Evolutionary conservation across 495 filamentous ascomycete genomes (phyloP), one percentile per base, ranked within the genome.

Genomic region (Trichocladium uniseriatum): DNA sequence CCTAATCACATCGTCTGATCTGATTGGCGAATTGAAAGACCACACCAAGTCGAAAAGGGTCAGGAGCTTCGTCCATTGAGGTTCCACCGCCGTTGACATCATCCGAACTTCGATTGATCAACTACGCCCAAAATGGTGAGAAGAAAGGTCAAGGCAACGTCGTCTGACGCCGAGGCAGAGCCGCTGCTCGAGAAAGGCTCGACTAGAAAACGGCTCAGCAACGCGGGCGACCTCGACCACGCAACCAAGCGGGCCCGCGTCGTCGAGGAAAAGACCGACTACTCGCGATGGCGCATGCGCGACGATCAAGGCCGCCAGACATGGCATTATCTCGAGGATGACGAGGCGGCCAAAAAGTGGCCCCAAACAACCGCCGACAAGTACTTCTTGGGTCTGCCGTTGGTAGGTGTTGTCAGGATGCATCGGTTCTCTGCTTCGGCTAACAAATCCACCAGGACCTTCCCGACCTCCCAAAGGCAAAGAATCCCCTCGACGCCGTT

Each of bases 321-420:
- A 19, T 98, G 92, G 92, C 81, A 87, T 43, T 97, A 97, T 60
- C 76, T 98, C 6, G 76, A 86, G 59, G 79, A 82, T 6, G 87
- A 94, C 42, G 78, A 87, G 49, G 79, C 86, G 38, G 60, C 73
- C 27, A 70, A 84, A 49, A 68, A 76, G 47, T 97, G 94, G 92
- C 89, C 90, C 13, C 90, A 95, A 63, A 81, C 79, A 15, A 69
- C 67, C 36, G 86, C 87, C 18, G 92, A 98, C 57, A 94, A 86
- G 62, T 90, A 87, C 60, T 83, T 79, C 55, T 67, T 98, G 19
- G 87, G 87, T 14, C 63, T 95, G 22, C 81, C 65, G 16, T 21
- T 68, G 52, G 66, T 69, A 51, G 34, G 61, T 20, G 7, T 52
- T 38, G 62, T 38, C 9, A n/a, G 6, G 29, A 28, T 31, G 32